Evolutionary conservation across 2,329 filamentous ascomycete species (phyloP).

Genomic region (Cordyceps cicadae): DNA sequence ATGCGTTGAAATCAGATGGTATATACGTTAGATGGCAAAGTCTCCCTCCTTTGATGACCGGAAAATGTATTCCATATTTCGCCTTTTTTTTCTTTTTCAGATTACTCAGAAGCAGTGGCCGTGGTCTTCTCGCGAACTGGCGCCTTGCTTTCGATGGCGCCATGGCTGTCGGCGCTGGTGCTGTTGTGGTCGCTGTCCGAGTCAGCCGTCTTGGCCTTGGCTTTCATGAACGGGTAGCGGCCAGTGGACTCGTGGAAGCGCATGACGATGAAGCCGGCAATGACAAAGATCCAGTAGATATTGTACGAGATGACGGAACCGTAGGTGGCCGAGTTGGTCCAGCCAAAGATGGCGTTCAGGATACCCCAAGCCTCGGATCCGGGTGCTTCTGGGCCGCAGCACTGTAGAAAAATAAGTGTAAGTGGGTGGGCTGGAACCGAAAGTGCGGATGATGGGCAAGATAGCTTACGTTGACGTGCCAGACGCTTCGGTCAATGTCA

Average conservation of each 20-base stretch:
- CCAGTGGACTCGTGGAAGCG: conserved; percentile 56
- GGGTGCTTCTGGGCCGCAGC: conserved; percentile 65
- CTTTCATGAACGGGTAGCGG: conserved; percentile 37
- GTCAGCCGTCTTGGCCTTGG: conserved; percentile 17
- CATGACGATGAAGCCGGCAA: conserved; percentile 58
- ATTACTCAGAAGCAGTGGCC: not conserved
- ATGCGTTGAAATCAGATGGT: not conserved
- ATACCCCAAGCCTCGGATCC: conserved; percentile 77
- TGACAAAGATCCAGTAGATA: conserved; percentile 73
- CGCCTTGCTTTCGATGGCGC: conserved; percentile 10
- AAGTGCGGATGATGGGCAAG: not conserved
- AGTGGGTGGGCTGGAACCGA: no score
- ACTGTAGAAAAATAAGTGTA: conserved; percentile 36
- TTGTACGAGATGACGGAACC: conserved; percentile 84
- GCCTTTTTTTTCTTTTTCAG: no score
- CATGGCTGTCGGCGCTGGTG: conserved; percentile 20
- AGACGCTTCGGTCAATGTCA: conserved; percentile 68
- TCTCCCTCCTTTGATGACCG: no score
- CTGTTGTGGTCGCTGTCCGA: conserved; percentile 15
- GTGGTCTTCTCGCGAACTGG: conserved; percentile 20
- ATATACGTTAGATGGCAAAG: not conserved
- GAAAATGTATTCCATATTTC: no score
- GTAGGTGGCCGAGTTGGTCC: conserved; percentile 82
- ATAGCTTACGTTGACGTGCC: conserved; percentile 65
- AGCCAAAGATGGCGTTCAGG: conserved; percentile 78